These are phyloP conservation scores for Trebouxiophyceae sp. DNA, from an alignment of 163 green algal species.

Conservation along the genomic window DNA sequence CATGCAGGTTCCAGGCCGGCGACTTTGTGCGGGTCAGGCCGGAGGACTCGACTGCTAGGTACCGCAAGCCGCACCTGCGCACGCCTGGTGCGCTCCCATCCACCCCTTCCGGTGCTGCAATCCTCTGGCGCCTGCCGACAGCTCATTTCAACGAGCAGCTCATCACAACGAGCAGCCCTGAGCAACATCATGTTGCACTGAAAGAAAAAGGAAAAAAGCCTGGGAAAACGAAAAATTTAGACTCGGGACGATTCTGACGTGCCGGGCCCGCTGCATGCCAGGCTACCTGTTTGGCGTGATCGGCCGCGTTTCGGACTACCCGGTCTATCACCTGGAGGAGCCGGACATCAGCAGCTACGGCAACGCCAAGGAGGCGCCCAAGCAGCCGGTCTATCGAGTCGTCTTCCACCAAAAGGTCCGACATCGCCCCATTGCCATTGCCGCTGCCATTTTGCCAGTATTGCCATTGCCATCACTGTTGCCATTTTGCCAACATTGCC, in stretches of 20 bases:
- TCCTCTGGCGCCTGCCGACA: neutral
- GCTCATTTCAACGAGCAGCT: neutral
- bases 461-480: too few relatives aligned
- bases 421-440: too few relatives aligned
- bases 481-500: too few relatives aligned
- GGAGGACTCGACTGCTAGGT: constrained; percentile 29
- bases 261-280: neutral
- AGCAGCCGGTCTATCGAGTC: constrained; percentile 13
- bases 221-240: neutral
- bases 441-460: too few relatives aligned
- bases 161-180: neutral
- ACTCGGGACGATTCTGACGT: neutral
- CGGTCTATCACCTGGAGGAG: constrained; percentile 9
- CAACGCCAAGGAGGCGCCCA: constrained; percentile 4
- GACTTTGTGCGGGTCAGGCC: constrained; percentile 29
- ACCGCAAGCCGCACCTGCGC: constrained; percentile 39
- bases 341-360: constrained; percentile 9
- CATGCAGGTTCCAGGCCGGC: constrained; percentile 25
- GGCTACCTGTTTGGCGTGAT: constrained; percentile 15
- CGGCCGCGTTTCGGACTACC: constrained; percentile 1
- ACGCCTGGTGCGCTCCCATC: constrained; percentile 25
- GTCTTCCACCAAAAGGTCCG: constrained; percentile 5
- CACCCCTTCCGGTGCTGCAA: neutral
- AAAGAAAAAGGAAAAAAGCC: neutral
- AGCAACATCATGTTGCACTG: neutral